Percentiles rank a stretch among this genome's conserved stretches.
Conservation (phyloP, 768 basidiomycete genomes). For the Suillus lakei region DNA sequence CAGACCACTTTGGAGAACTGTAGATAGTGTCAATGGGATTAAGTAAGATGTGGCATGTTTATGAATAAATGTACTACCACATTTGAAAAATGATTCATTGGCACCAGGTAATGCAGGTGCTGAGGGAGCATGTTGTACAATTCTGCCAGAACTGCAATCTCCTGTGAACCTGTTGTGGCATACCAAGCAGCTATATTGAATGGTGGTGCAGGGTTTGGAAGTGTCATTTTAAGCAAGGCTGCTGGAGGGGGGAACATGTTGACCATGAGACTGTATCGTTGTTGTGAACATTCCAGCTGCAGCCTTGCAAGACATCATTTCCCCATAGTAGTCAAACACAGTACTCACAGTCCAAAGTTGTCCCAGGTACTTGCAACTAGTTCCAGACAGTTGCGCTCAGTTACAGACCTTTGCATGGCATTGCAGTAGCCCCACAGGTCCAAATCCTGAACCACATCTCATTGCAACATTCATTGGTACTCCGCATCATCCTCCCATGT, state of each 20-base stretch:
- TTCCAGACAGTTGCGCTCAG: too few relatives aligned
- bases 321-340: too few relatives aligned
- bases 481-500: too few relatives aligned
- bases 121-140: not conserved
- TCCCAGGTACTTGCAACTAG: too few relatives aligned
- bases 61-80: not conserved
- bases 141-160: not conserved
- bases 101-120: not conserved
- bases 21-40: not conserved
- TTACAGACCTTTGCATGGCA: too few relatives aligned
- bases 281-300: too few relatives aligned
- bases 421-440: too few relatives aligned
- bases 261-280: conserved; percentile 1
- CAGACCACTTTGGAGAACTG: not conserved
- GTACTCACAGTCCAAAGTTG: too few relatives aligned
- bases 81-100: not conserved
- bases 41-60: not conserved
- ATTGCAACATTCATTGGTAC: too few relatives aligned
- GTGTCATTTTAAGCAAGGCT: conserved; percentile 1
- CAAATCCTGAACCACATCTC: too few relatives aligned
- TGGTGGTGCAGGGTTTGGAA: not conserved
- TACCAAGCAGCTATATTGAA: not conserved
- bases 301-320: too few relatives aligned
- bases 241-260: not conserved
- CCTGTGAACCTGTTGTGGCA: not conserved